These are phyloP conservation scores for Macadamia integrifolia DNA, from an alignment of 164 flowering plant genomes.

Conservation along the genomic window DNA sequence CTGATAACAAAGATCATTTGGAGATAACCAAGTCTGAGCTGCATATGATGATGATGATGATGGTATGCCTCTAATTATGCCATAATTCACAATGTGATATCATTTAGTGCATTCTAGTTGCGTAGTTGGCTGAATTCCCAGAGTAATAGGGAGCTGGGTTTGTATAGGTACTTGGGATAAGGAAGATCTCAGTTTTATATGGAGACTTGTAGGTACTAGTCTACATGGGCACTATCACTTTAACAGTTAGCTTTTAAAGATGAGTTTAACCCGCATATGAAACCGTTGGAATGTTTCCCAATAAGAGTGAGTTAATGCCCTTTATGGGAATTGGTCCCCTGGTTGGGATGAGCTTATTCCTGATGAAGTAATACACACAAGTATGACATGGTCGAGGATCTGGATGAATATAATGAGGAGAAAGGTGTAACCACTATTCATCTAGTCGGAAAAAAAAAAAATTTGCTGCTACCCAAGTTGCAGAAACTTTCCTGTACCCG, in stretches of 20 bases:
- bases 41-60: constrained; percentile 30
- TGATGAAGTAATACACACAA: constrained; percentile 34
- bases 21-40: constrained; percentile 24
- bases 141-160: constrained; percentile 11
- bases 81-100: constrained; percentile 20
- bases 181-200: no score
- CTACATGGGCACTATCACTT: no score
- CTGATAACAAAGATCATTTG: constrained; percentile 14
- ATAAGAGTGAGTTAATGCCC: constrained; percentile 26
- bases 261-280: constrained; percentile 1
- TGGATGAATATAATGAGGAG: constrained; percentile 35
- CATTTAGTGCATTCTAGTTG: constrained; percentile 29
- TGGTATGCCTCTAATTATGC: constrained; percentile 29
- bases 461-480: no score
- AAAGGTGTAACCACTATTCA: constrained; percentile 32
- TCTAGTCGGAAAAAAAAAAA: constrained; percentile 12
- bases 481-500: no score
- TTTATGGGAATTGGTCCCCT: constrained; percentile 49
- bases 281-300: constrained; percentile 16
- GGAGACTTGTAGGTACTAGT: no score
- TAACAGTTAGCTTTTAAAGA: no score
- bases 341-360: constrained; percentile 42
- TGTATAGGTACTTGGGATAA: no score
- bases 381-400: constrained; percentile 51
- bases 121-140: constrained; percentile 23